Base-by-base conservation (phyloP, 345 rosid genomes). In the Turnera subulata region DNA sequence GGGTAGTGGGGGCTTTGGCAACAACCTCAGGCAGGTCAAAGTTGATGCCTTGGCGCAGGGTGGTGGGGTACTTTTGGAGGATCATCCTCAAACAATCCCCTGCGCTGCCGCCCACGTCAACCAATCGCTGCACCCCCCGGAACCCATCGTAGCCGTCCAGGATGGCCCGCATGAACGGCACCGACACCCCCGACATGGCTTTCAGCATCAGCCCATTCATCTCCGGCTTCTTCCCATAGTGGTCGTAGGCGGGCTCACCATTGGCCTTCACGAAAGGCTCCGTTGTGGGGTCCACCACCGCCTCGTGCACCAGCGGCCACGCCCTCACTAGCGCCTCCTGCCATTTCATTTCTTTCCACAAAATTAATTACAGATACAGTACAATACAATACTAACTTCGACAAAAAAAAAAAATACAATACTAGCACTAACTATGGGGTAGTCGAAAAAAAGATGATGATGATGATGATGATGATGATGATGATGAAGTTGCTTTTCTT, bases 1-100 rank as follows among this genome's bases (percentile, higher is more conserved):
- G 82, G 64, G 88, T 84, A 0, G 0, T 40, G 3, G 96, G 92
- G 8, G 92, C 96, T 58, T 77, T 77, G 53, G 86, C 92, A 24
- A 88, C 86, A 12, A 91, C 98, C 62, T 84, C 91, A 18, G 92
- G 96, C 73, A 91, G 53, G 60, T 91, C 98, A 57, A 86, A 91
- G 71, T 91, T 91, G 74, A 86, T 72, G 1, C 87, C 98, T 62
- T 78, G 61, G 18, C 66, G 67, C 2, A 91, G 59, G 22, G 48
- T 53, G 22, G 48, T 53, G 2, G 90, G 75, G 66, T 76, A 69
- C 18, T 83, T 82, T 4, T 68, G 15, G 21, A 86, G 19, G 46
- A 91, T 91, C 98, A 88, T 88, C 69, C 76, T 73, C 33, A 91
- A 85, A 74, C 95, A 91, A 73, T 88, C 96, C 29, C 98, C 98